These are phyloP conservation scores for Ormosia emarginata DNA, from an alignment of 306 rosid species.

Conservation along the genomic window DNA sequence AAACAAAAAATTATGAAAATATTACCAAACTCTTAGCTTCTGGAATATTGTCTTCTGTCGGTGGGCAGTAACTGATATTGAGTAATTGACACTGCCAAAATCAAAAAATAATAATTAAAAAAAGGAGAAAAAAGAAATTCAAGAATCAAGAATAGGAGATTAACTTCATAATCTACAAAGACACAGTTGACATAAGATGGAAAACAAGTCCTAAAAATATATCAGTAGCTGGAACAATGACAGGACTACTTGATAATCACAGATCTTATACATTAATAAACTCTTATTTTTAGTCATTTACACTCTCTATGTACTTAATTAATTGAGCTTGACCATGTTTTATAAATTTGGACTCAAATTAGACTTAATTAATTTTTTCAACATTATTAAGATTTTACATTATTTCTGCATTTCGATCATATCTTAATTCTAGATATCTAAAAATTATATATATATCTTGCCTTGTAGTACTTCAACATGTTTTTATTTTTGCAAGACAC, in stretches of 20 bases:
- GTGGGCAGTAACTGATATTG: constrained; percentile 91
- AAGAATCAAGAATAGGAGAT: constrained; percentile 4
- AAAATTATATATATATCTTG: no score
- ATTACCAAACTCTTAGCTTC: constrained; percentile 74
- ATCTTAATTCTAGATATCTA: no score
- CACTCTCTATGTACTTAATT: no score
- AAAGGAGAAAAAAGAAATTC: not conserved
- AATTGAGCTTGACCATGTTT: no score
- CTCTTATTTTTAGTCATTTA: no score
- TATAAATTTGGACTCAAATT: no score
- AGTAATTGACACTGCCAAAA: constrained; percentile 76
- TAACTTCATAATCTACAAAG: not conserved
- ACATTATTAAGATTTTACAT: no score
- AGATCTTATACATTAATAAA: no score
- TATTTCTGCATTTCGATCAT: no score
- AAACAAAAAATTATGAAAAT: not conserved
- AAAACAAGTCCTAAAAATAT: constrained; percentile 3
- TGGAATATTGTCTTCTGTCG: constrained; percentile 61
- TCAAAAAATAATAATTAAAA: not conserved
- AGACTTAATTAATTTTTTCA: no score
- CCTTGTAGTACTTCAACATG: no score
- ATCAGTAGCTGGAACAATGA: not conserved
- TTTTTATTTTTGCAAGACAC: not conserved
- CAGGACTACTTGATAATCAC: no score
- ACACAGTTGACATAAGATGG: not conserved